phyloP scores from a whole-genome alignment of 2,329 filamentous ascomycete genomes.

The Esteya vermicola region DNA sequence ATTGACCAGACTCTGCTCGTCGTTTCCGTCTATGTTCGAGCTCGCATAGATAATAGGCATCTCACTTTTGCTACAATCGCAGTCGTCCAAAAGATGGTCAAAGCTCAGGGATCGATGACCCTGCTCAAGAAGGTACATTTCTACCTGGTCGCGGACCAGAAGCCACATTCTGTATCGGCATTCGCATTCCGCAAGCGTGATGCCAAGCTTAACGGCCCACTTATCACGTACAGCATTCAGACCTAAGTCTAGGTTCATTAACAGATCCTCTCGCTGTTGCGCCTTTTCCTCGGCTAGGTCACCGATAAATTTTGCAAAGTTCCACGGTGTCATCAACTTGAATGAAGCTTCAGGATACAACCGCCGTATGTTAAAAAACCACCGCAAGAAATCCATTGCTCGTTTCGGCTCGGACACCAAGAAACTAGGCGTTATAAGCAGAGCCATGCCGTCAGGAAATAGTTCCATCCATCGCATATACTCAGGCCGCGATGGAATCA shows the following conservation, averaged over 20 bases:
- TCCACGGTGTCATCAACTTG: constrained; percentile 21
- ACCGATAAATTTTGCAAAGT: constrained; percentile 21
- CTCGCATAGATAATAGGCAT: constrained; percentile 13
- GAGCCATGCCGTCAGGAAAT: constrained; percentile 28
- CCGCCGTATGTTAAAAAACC: constrained; percentile 18
- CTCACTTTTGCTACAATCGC: too few relatives aligned
- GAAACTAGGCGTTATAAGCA: constrained; percentile 37
- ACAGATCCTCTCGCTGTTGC: constrained; percentile 10
- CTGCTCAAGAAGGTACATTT: too few relatives aligned
- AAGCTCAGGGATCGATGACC: too few relatives aligned
- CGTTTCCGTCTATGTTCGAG: constrained; percentile 35
- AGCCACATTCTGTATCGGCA: constrained; percentile 9
- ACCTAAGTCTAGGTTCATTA: constrained; percentile 8
- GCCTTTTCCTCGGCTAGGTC: constrained; percentile 21
- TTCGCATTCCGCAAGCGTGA: constrained; percentile 13
- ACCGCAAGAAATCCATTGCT: constrained; percentile 23
- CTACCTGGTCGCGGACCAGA: background rate
- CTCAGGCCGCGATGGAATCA: constrained; percentile 12
- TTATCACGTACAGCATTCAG: constrained; percentile 11
- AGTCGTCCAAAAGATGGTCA: too few relatives aligned
- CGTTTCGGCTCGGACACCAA: constrained; percentile 27
- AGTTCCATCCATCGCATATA: constrained; percentile 23
- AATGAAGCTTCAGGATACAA: constrained; percentile 6
- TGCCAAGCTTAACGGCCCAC: constrained; percentile 13
- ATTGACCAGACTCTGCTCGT: constrained; percentile 48